Base-by-base conservation (phyloP, 2,329 filamentous ascomycete species). In the Beauveria australis region DNA sequence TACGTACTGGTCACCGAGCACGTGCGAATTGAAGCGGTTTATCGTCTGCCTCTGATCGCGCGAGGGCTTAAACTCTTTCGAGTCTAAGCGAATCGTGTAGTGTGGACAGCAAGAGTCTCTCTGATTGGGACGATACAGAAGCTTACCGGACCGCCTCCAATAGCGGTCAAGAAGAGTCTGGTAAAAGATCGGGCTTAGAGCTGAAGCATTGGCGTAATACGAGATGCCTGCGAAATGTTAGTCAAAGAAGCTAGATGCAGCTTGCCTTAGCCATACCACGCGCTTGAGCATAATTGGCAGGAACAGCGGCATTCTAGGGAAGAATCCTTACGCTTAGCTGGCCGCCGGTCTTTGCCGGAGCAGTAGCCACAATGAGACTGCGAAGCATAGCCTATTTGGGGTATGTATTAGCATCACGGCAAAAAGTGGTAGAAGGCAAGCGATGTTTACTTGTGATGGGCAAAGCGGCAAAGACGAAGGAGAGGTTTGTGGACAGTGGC, bases 91-190 rank as follows among this genome's bases (percentile, higher is more conserved):
- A 59, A 94, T 86, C 1, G 89, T 92, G 72, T 93, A 97, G 70
- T 97, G 92, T 49, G 92, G 92, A 72, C 94, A 99, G 69, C 94
- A 99, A 63, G 91, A 89, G 61, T 86, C 80, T 62, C 82, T 81
- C 67, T 91, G 86, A 72, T 94, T 88, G 16, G 90, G 89, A 63
- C 90, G 85, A 74, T 94, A 94, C 53, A 94, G 77, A 9, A 91
- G 77, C 30, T 76, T 84, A 18, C 83, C 86, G 43, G 86, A 92
- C 64, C 89, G 82, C 72, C 90, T 87, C 89, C 89, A 94, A 63
- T 87, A 89, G 65, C 88, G 83, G 72, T 92, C 84, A 49, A 93
- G 76, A 43, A 94, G 78, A 48, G 71, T 76, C 71, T 93, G 88
- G 67, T 94, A 94, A 67, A 89, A 84, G 1, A 77, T 74, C 6